These are phyloP conservation scores for Penstemon davidsonii DNA, from an alignment of 257 asterid genomes.

Conservation along the genomic window DNA sequence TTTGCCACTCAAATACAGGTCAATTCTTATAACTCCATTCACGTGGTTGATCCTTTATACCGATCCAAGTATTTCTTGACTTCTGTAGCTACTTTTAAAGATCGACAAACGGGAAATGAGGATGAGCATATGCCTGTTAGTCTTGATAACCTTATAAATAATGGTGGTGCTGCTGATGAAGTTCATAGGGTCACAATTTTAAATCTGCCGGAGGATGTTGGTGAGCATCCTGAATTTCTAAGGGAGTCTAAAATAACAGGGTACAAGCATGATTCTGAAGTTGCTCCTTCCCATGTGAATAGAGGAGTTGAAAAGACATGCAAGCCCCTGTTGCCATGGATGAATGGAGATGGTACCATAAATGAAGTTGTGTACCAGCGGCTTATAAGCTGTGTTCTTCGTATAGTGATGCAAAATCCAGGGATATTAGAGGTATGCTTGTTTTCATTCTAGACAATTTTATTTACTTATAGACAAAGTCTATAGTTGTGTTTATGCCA, in stretches of 20 bases:
- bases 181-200: constrained; percentile 79
- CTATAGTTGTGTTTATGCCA: background rate
- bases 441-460: constrained; percentile 7
- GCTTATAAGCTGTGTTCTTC: constrained; percentile 75
- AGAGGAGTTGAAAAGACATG: constrained; percentile 33
- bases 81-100: constrained; percentile 36
- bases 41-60: constrained; percentile 70
- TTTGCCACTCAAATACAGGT: constrained; percentile 52
- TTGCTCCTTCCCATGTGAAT: constrained; percentile 33
- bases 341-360: constrained; percentile 81
- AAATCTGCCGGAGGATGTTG: constrained; percentile 56
- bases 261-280: constrained; percentile 33
- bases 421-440: constrained; percentile 74
- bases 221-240: constrained; percentile 39
- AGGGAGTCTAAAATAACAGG: constrained; percentile 31
- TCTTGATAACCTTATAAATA: constrained; percentile 27
- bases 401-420: constrained; percentile 89
- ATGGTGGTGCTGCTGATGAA: constrained; percentile 32
- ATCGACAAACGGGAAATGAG: constrained; percentile 33
- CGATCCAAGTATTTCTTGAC: constrained; percentile 83
- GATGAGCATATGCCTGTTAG: constrained; percentile 31
- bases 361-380: constrained; percentile 82
- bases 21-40: constrained; percentile 67
- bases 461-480: constrained; percentile 15
- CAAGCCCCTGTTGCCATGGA: constrained; percentile 82